Base-by-base conservation (phyloP, 179 eudicot species). In the Gypsophila paniculata region DNA sequence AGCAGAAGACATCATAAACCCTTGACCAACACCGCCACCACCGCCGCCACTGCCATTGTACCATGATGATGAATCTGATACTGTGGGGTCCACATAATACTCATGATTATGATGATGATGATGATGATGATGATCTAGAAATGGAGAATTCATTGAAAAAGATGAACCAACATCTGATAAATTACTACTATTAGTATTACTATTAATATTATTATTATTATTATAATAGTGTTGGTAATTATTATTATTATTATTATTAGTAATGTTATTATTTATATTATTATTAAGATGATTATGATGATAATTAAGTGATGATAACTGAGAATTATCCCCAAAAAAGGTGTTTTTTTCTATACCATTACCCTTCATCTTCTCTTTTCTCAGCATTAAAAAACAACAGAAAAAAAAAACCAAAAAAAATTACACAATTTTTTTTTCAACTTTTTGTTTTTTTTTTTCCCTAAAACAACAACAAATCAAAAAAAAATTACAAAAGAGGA, bases 71-170 rank as follows among this genome's bases (percentile, higher is more conserved):
- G 51, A 68, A 71, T 74, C 77, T 0, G 72, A 58, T 6, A 63
- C 29, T 62, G 17, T 64, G 32, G 79, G 68, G 55, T 70, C 72
- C 75, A 39, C 53, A 34, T 19, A 62, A 34, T 21, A 61, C 48
- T 62, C n/a, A n/a, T n/a, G n/a, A n/a, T n/a, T n/a, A n/a, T n/a
- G n/a, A n/a, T n/a, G n/a, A n/a, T n/a, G n/a, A n/a, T n/a, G n/a
- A n/a, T n/a, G n/a, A n/a, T n/a, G 83, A 77, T 76, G 83, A 79
- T 76, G 83, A 80, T 76, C 76, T 68, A 72, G 70, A 63, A 68
- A 48, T 61, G 54, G 67, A 54, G 34, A 34, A 65, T 23, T 25
- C 52, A 74, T 26, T 18, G 86, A 77, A 54, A 86, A 81, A 54
- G 88, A 81, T 64, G 87, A 85, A 17, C 73, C 86, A 65, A 60